Evolutionary conservation across 306 rosid genomes (phyloP).

Genomic region (Inga oerstediana): DNA sequence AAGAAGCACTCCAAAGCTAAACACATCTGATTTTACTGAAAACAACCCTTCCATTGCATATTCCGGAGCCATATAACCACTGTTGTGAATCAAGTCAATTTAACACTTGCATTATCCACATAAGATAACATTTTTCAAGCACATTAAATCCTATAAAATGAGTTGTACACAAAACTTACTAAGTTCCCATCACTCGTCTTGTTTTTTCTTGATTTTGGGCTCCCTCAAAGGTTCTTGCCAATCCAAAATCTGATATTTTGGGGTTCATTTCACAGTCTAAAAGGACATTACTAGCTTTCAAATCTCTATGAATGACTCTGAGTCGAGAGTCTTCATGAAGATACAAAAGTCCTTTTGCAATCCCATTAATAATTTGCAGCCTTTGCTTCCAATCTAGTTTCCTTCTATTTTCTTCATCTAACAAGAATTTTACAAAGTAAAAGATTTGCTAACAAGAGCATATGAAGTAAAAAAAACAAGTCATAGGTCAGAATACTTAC

Average conservation of each 20-base stretch:
- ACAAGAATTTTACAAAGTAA: neutral
- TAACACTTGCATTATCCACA: neutral
- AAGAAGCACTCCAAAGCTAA: neutral
- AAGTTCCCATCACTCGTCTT: neutral
- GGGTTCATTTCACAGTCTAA: neutral
- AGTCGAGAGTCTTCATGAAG: neutral
- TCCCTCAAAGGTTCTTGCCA: neutral
- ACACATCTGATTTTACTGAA: neutral
- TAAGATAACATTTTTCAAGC: too few relatives aligned
- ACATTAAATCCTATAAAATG: too few relatives aligned
- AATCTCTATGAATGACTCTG: neutral
- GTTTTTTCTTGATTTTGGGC: neutral
- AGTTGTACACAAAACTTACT: neutral
- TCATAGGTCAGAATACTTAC: neutral
- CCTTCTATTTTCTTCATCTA: neutral
- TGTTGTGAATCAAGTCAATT: neutral
- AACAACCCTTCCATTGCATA: neutral
- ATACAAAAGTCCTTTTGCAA: neutral
- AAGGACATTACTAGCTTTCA: neutral
- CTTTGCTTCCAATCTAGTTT: neutral
- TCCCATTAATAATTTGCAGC: neutral
- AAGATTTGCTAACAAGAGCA: neutral
- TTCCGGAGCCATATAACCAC: neutral
- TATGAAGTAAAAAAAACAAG: neutral
- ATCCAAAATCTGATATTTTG: neutral